Base-by-base conservation (phyloP, 2,329 filamentous ascomycete species). In the Diplodia scrobiculata region DNA sequence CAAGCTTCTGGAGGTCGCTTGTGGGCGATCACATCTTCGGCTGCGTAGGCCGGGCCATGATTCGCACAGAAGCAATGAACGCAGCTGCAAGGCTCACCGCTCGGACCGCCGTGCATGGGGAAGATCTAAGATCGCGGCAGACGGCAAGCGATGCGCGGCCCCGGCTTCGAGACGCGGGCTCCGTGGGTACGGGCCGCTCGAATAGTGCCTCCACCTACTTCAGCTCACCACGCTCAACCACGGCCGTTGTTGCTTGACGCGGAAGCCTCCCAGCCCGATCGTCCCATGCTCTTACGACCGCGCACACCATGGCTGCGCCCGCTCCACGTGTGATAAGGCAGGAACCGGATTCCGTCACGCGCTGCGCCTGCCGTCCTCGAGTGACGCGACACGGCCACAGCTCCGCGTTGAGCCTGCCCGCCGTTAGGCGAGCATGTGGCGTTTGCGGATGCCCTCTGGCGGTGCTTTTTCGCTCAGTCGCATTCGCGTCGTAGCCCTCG, bases 41-140 rank as follows among this genome's bases (percentile, higher is more conserved):
- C 58, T 62, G 36, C 29, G 17, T 5, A 19, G 6, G 41, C 45
- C 41, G 58, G 48, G 29, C 41, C 14, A 62, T 62, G 58, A 60
- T 60, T 60, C 55, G 55, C 55, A 17, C 55, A 27, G 55, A 60
- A 47, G 45, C 29, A 36, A 50, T 17, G n/a, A 34, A n/a, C 27
- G 47, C 19, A 29, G 27, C 41, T 62, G 58, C 58, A 62, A 62
- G 58, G 45, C 58, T 62, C 45, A 36, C 58, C 58, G 58, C 58
- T 62, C 58, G 58, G 58, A 50, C 58, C 41, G 58, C 45, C 45
- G 6, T 36, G 58, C 58, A 62, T 62, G 58, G 45, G 19, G 19
- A 29, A 62, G 58, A 62, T 62, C 58, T 62, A 47, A 62, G 41
- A 62, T 62, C 58, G 58, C 58, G 58, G 58, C 45, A 62, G 45